Evolutionary conservation across 495 filamentous ascomycete genomes (phyloP), one percentile per base, ranked within the genome.

Genomic region (Hypoxylon lienhwacheense): DNA sequence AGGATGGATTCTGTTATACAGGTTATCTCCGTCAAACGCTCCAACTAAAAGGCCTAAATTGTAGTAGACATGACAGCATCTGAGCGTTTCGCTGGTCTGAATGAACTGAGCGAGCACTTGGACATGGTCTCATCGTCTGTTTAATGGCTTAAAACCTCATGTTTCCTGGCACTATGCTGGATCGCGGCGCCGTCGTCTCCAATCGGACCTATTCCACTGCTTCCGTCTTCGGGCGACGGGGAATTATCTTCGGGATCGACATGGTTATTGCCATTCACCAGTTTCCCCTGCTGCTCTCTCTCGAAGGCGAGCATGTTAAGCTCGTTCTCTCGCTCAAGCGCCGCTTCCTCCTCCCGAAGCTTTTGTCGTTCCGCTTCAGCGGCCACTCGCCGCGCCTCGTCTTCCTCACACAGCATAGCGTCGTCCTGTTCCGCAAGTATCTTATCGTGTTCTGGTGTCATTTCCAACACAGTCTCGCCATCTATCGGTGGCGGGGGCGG

Each of bases 401-500:
- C 72, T 32, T 75, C 70, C 52, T 74, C 70, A 11, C 59, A 52
- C 34, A 67, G 47, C 11, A 69, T 44, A 14, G 61, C 69, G 44
- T 66, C 65, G 42, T 75, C 71, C 55, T 72, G 71, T 60, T 77
- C 74, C n/a, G 65, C 66, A 56, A 74, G 66, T 12, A 62, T 68
- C 36, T 62, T 58, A 53, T 72, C 66, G 26, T 71, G 71, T 15
- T 70, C 72, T 0, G 59, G 66, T 45, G 58, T 59, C 3, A 59
- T 45, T 12, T 74, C 55, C 22, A 59, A 50, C 8, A 44, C 47
- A 59, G 64, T 34, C 24, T 64, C 49, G 35, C 57, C 69, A 5
- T 74, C 58, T 10, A 61, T 67, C 2, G 76, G 76, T 14, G 76
- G 75, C 2, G 74, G 73, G 1, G 76, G 74, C 12, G 65, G 72